Conservation (phyloP, 2,329 filamentous ascomycete species). For the Colletotrichum scovillei region DNA sequence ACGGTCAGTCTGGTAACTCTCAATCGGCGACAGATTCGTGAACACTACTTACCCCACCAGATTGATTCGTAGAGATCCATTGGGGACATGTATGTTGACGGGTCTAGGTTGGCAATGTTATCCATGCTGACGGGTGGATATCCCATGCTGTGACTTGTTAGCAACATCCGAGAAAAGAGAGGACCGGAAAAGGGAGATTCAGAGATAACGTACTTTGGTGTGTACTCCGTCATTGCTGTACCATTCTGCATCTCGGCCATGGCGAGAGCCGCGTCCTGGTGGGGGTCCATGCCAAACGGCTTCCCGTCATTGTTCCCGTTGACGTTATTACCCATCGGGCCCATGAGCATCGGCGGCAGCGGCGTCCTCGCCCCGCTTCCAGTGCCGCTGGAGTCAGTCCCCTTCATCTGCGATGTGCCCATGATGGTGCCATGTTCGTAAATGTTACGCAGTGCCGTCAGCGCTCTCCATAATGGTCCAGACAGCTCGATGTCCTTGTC, state of each 20-base stretch:
- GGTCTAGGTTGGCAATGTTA: slow-evolving; percentile 62
- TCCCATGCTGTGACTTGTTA: slow-evolving; percentile 44
- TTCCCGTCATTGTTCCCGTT: slow-evolving; percentile 14
- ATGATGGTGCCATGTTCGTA: slow-evolving; percentile 73
- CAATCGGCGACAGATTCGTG: slow-evolving; percentile 29
- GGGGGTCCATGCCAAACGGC: slow-evolving; percentile 56
- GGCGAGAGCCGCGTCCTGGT: slow-evolving; percentile 71
- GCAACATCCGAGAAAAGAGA: not conserved
- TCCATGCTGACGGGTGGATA: slow-evolving; percentile 54
- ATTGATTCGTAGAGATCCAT: slow-evolving; percentile 77
- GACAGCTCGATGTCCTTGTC: slow-evolving; percentile 72
- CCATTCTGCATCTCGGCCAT: slow-evolving; percentile 76
- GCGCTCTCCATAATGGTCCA: slow-evolving; percentile 69
- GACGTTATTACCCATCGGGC: slow-evolving; percentile 36
- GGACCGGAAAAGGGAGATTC: not conserved
- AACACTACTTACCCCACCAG: slow-evolving; percentile 68
- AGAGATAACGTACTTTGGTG: slow-evolving; percentile 14
- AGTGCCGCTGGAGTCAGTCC: slow-evolving; percentile 56
- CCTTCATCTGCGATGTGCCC: slow-evolving; percentile 59
- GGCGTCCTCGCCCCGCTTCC: slow-evolving; percentile 60
- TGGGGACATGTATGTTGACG: slow-evolving; percentile 70
- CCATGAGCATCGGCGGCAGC: slow-evolving; percentile 40
- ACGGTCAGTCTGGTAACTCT: slow-evolving; percentile 10
- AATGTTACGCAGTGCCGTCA: slow-evolving; percentile 72
- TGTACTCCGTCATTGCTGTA: slow-evolving; percentile 47